Conservation (phyloP, 2,329 filamentous ascomycete species). For the Lasiodiplodia sp. region DNA sequence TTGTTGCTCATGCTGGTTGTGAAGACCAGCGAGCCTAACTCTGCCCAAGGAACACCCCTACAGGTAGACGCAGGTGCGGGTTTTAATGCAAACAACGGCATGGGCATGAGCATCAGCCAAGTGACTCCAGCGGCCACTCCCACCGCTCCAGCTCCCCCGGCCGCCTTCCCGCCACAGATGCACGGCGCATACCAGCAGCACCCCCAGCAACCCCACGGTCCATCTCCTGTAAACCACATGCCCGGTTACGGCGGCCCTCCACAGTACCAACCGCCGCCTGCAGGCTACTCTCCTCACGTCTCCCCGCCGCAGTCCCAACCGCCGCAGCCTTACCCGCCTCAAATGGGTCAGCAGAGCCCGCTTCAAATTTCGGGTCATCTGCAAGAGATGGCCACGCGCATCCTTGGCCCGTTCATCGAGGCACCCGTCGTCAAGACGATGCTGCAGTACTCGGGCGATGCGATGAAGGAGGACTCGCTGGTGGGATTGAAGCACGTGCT, state of each 20-base stretch:
- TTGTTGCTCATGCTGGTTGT: conserved; percentile 87
- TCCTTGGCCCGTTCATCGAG: conserved; percentile 53
- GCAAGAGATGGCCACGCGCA: conserved; percentile 45
- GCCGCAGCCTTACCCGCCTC: conserved; percentile 34
- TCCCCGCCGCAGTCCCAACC: conserved; percentile 44
- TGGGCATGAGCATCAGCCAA: conserved; percentile 3
- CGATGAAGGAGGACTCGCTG: conserved; percentile 66
- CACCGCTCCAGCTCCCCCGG: conserved; percentile 29
- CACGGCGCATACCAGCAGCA: conserved; percentile 8
- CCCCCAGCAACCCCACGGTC: conserved; percentile 32
- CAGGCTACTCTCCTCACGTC: conserved; percentile 37
- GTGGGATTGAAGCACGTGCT: conserved; percentile 74
- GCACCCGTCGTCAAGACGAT: conserved; percentile 51
- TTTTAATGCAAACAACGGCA: conserved; percentile 32
- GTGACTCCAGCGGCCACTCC: conserved; percentile 22
- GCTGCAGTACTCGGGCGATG: conserved; percentile 42
- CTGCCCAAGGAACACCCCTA: conserved; percentile 38
- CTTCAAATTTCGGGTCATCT: conserved; percentile 30
- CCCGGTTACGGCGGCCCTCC: conserved; percentile 18
- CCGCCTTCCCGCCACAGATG: conserved; percentile 8
- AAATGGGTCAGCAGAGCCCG: conserved; percentile 14
- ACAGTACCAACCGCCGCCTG: conserved; percentile 43
- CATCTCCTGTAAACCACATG: conserved; percentile 13
- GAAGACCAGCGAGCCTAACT: conserved; percentile 47
- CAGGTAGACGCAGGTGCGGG: conserved; percentile 38